These are phyloP conservation scores for Cyberlindnera veronae DNA, from an alignment of 805 yeast genomes.

Conservation along the genomic window DNA sequence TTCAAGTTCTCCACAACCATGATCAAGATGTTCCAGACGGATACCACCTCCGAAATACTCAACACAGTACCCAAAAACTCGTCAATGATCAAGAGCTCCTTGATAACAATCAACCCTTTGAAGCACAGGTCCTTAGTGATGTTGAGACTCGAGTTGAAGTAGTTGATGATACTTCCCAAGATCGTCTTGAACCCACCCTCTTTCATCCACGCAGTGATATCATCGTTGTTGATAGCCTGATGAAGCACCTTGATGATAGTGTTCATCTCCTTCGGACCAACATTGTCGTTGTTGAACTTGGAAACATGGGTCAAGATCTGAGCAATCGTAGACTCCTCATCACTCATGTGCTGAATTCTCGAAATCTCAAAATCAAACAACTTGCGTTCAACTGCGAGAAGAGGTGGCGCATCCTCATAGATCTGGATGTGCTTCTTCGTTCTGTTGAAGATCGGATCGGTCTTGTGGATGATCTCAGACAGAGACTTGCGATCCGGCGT, in stretches of 20 bases:
- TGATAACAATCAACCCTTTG: slow-evolving; percentile 26
- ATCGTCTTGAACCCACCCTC: slow-evolving; percentile 18
- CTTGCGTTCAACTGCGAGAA: slow-evolving; percentile 7
- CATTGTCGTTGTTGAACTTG: slow-evolving; percentile 16
- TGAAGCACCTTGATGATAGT: slow-evolving; percentile 19
- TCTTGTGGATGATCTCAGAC: slow-evolving; percentile 17
- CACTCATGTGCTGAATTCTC: slow-evolving; percentile 8
- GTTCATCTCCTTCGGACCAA: slow-evolving; percentile 15
- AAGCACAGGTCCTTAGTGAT: slow-evolving; percentile 24
- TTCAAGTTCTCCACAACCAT: slow-evolving; percentile 27
- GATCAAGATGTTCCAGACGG: slow-evolving; percentile 21
- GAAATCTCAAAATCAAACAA: slow-evolving; percentile 21
- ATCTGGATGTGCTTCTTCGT: slow-evolving; percentile 21
- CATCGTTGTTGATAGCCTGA: slow-evolving; percentile 11
- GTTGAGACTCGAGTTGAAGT: slow-evolving; percentile 22
- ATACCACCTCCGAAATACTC: slow-evolving; percentile 5
- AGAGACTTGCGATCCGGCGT: slow-evolving; percentile 19
- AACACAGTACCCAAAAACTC: slow-evolving; percentile 12
- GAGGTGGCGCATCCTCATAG: slow-evolving; percentile 21
- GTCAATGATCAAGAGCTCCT: slow-evolving; percentile 23
- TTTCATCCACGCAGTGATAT: slow-evolving; percentile 19
- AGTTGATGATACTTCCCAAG: slow-evolving; percentile 13
- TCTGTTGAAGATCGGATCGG: slow-evolving; percentile 26
- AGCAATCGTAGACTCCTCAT: slow-evolving; percentile 11
- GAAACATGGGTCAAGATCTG: slow-evolving; percentile 9